Evolutionary conservation across 257 asterid species (phyloP).

Genomic region (Penstemon davidsonii): DNA sequence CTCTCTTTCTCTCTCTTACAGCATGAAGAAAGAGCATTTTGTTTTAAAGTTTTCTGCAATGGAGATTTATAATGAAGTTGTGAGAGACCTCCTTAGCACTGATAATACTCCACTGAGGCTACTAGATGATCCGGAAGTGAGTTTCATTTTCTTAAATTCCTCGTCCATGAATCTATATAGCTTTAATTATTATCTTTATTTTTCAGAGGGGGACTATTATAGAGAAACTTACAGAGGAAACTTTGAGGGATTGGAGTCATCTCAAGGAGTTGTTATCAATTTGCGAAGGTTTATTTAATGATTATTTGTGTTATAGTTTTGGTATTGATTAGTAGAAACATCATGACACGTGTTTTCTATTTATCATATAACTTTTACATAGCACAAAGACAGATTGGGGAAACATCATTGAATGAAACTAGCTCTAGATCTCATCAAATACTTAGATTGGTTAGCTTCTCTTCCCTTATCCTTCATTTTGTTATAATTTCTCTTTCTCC

Average conservation of each 20-base stretch:
- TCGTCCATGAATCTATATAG: constrained; percentile 10
- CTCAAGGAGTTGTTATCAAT: constrained; percentile 83
- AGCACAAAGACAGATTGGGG: constrained; percentile 94
- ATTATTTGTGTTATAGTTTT: constrained; percentile 12
- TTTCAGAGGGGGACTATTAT: constrained; percentile 83
- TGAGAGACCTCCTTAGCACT: constrained; percentile 87
- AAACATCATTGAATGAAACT: constrained; percentile 86
- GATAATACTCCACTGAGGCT: constrained; percentile 80
- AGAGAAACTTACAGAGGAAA: constrained; percentile 95
- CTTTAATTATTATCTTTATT: constrained; percentile 32
- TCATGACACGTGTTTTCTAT: constrained; percentile 7
- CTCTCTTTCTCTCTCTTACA: constrained; percentile 30
- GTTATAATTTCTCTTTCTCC: constrained; percentile 16
- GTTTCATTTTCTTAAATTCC: constrained; percentile 36
- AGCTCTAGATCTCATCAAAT: constrained; percentile 99
- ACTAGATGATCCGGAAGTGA: constrained; percentile 98
- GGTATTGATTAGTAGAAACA: constrained; percentile 7
- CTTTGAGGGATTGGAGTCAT: constrained; percentile 87
- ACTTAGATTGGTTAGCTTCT: constrained; percentile 80
- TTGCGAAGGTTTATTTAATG: constrained; percentile 68
- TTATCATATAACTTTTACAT: constrained; percentile 26
- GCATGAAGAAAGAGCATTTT: constrained; percentile 97
- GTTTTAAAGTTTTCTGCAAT: constrained; percentile 90
- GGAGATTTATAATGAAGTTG: constrained; percentile 97
- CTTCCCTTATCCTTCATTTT: constrained; percentile 18